Evolutionary conservation across 441 rosid species (phyloP), one percentile per base, ranked within the genome.

Genomic region (Erodium texanum): DNA sequence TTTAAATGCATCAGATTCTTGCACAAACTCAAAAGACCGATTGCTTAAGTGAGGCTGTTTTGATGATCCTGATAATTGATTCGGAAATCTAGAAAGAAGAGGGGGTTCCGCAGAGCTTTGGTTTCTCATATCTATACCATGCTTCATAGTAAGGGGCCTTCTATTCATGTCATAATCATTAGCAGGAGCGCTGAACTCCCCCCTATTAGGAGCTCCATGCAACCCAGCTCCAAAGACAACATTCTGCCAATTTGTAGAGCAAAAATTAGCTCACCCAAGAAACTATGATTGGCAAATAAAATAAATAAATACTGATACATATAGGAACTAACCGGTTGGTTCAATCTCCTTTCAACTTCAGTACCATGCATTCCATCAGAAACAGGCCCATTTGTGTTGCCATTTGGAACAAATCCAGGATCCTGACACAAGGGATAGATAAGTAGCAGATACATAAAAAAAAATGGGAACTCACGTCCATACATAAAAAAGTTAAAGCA

Each of bases 291-390:
- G n/a, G n/a, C n/a, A n/a, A n/a, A n/a, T n/a, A n/a, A n/a, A n/a
- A n/a, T n/a, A n/a, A n/a, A n/a, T n/a, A n/a, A n/a, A n/a, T n/a
- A n/a, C n/a, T n/a, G n/a, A n/a, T n/a, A n/a, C n/a, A n/a, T n/a
- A n/a, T 34, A 34, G 7, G 38, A 34, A 34, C 86, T 77, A 74
- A 91, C 99, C 70, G 22, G 63, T 77, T 81, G 96, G 66, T 79
- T 81, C 72, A 87, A 68, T 79, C 90, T 87, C 71, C 79, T 78
- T 70, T 88, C 98, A 66, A 86, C 89, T 82, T 94, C 98, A 69
- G 71, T 82, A 64, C 91, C 91, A 69, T 80, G 81, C 85, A 89
- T 85, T 78, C 97, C 99, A 80, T 94, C 99, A 48, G 62, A 24
- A 41, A 88, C 56, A 36, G 91, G 87, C 74, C 81, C 80, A 70